Percentiles rank a stretch among this genome's conserved stretches.
phyloP scores from a whole-genome alignment of 1,284 basidiomycete species.

The Ustilago xerochloae region DNA sequence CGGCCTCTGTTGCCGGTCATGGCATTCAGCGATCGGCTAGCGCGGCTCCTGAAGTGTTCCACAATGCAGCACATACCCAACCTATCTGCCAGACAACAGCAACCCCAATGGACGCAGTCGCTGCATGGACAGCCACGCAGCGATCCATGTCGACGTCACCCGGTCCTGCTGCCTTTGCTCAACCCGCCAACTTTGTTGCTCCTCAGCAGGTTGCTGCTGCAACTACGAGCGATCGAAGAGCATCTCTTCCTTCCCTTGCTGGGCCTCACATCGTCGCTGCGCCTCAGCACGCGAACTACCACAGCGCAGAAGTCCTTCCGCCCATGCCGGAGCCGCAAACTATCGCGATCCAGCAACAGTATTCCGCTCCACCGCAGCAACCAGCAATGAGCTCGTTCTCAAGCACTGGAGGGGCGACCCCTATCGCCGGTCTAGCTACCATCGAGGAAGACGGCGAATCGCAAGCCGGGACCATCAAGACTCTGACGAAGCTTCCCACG shows the following conservation, averaged over 20 bases:
- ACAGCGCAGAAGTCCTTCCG: conserved; percentile 3
- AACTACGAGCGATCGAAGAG: conserved; percentile 3
- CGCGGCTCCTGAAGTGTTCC: conserved; percentile 48
- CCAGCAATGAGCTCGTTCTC: conserved; percentile 3
- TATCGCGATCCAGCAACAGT: conserved; percentile 16
- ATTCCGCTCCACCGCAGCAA: conserved; percentile 18
- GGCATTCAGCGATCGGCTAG: conserved; percentile 41
- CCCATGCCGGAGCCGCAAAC: conserved; percentile 36
- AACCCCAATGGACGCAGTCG: conserved; percentile 4
- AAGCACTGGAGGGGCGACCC: not conserved
- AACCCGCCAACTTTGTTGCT: conserved; percentile 6
- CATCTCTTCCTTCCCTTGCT: conserved; percentile 19
- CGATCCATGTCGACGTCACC: conserved; percentile 44
- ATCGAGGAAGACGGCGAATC: conserved; percentile 61
- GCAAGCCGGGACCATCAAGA: conserved; percentile 56
- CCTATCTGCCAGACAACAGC: not conserved
- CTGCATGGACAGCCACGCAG: conserved; percentile 34
- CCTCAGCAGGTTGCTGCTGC: conserved; percentile 8
- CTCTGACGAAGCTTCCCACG: conserved; percentile 40
- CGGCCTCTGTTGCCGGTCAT: conserved; percentile 16
- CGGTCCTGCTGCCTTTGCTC: conserved; percentile 11
- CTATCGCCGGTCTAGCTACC: conserved; percentile 50
- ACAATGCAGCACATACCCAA: conserved; percentile 15
- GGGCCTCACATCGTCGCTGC: conserved; percentile 6
- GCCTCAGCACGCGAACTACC: conserved; percentile 12